Evolutionary conservation across 805 yeast genomes (phyloP), one percentile per base, ranked within the genome.

Genomic region (Hanseniaspora clermontiae): DNA sequence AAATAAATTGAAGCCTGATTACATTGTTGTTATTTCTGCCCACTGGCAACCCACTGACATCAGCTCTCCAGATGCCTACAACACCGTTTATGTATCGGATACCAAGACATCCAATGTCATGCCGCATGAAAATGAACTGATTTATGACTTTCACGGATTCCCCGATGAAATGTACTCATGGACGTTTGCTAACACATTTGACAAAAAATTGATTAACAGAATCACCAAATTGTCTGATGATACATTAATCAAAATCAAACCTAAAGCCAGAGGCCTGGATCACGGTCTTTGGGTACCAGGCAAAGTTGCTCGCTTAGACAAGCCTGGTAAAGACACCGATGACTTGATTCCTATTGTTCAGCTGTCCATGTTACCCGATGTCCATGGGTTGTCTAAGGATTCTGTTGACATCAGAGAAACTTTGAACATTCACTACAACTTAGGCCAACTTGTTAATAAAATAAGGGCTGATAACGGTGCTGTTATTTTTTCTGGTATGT

Each of bases 261-360:
- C 46, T 14, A 57, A 56, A 32, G 46, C 59, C 39, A 71, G 93
- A 57, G 93, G 93, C 10, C 67, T 87, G 24, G 95, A 86, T 65
- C 95, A 86, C 68, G 95, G 95, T 7, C 82, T 75, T 8, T 86
- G 91, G 88, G 89, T 83, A 6, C 91, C 91, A 1, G 73, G 82
- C 58, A 80, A 83, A 63, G 84, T 83, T 27, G 87, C 87, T 8
- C 84, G 85, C 60, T 74, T 78, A 43, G 63, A 60, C 31, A 60
- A 59, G 17, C 52, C 50, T 32, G 59, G 59, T 14, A 36, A 51
- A 20, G 31, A 40, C n/a, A 51, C 43, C 1, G 17, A 39, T 1
- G 36, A 32, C 8, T 39, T 45, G 20, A 51, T 57, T 5, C 78
- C 78, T 7, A 46, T 75, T 19, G 63, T 75, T n/a, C 77, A 74